Percentiles rank a stretch among this genome's conserved stretches.
phyloP scores from a whole-genome alignment of 1,284 basidiomycete genomes.

The Chondrostereum purpureum region DNA sequence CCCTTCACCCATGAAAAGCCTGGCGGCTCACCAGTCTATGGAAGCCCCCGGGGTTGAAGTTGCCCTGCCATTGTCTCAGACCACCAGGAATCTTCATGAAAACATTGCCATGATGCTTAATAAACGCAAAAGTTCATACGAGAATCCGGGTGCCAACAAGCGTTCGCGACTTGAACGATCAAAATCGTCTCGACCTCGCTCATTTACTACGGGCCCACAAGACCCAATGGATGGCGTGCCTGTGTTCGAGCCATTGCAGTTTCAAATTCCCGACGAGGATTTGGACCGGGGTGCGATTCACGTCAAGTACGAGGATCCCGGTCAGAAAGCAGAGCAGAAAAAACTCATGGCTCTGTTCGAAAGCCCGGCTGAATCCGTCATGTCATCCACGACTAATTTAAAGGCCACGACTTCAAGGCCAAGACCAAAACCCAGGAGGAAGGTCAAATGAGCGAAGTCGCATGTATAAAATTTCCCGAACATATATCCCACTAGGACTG shows the following conservation, averaged over 20 bases:
- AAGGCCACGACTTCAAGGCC: not conserved
- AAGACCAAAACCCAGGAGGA: not conserved
- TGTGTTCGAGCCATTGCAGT: not conserved
- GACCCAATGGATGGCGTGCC: not conserved
- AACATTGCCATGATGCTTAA: not conserved
- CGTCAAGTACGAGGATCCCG: not conserved
- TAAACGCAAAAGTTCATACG: not conserved
- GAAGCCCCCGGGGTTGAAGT: not conserved
- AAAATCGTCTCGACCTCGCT: not conserved
- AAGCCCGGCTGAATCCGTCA: not conserved
- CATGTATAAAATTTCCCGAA: too few species aligned
- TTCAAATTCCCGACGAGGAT: not conserved
- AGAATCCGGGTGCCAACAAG: not conserved
- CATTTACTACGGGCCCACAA: not conserved
- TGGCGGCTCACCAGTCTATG: slow-evolving; percentile 6
- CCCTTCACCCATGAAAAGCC: slow-evolving; percentile 51
- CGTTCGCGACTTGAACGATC: not conserved
- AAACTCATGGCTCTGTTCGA: not conserved
- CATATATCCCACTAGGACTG: too few species aligned
- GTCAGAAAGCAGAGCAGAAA: not conserved
- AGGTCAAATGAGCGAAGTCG: too few species aligned
- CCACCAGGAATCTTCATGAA: not conserved
- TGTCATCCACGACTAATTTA: too few species aligned
- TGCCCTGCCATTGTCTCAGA: not conserved
- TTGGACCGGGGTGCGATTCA: not conserved